phyloP scores from a whole-genome alignment of 371 early-diverging fungal species.

The Mucor saturninus region DNA sequence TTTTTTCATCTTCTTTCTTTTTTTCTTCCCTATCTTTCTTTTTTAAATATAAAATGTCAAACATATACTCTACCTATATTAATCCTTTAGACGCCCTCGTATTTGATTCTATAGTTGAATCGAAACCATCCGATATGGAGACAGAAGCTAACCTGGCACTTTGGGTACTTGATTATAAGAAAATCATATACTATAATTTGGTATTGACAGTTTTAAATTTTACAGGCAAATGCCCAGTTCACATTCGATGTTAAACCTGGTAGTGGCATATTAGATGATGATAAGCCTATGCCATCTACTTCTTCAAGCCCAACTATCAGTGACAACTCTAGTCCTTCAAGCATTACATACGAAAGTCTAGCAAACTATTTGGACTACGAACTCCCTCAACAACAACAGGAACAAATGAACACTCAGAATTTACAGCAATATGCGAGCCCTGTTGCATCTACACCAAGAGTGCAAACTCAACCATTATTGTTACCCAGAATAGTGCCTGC shows the following conservation, averaged over 20 bases:
- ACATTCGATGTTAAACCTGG: slow-evolving; percentile 62
- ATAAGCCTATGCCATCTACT: background rate
- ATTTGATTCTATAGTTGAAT: slow-evolving; percentile 16
- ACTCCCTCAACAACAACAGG: slow-evolving; percentile 28
- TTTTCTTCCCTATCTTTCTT: background rate
- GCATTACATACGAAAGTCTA: slow-evolving; percentile 42
- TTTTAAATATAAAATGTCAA: slow-evolving; percentile 10
- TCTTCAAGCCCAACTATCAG: background rate
- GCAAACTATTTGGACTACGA: slow-evolving; percentile 50
- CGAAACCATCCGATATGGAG: slow-evolving; percentile 8
- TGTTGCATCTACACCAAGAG: background rate
- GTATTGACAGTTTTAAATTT: background rate
- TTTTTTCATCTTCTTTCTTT: slow-evolving; percentile 3
- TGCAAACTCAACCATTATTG: slow-evolving; percentile 8
- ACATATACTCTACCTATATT: slow-evolving; percentile 12
- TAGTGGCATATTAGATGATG: slow-evolving; percentile 39
- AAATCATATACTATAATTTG: background rate
- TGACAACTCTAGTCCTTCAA: slow-evolving; percentile 9
- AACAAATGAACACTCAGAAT: background rate
- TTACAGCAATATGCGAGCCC: slow-evolving; percentile 18
- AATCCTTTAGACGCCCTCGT: slow-evolving; percentile 15
- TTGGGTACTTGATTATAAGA: slow-evolving; percentile 15
- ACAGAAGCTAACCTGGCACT: slow-evolving; percentile 15
- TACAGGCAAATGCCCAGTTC: slow-evolving; percentile 64
- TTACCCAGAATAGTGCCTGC: slow-evolving; percentile 23